Percentiles rank a stretch among this genome's conserved stretches.
These are phyloP conservation scores for Penicillium parvum DNA, from an alignment of 495 filamentous ascomycete species.

Conservation along the genomic window DNA sequence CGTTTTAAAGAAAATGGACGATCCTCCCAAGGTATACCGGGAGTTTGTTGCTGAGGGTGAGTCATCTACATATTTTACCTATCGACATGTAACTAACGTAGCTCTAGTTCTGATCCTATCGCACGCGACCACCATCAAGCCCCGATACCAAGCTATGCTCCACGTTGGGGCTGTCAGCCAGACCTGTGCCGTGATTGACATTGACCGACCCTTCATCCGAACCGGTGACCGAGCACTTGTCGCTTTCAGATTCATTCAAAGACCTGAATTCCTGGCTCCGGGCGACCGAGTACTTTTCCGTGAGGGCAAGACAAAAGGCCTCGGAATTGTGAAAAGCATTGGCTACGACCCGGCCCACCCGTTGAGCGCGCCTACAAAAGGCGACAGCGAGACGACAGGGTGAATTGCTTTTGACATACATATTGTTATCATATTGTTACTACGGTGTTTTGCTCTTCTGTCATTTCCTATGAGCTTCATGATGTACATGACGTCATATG, in stretches of 20 bases:
- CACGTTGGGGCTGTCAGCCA: conserved; percentile 94
- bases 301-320: conserved; percentile 90
- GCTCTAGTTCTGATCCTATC: conserved; percentile 79
- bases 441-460: no score
- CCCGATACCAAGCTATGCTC: conserved; percentile 97
- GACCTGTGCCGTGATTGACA: conserved; percentile 95
- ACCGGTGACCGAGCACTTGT: conserved; percentile 90
- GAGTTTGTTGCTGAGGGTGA: conserved; percentile 91
- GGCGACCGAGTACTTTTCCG: conserved; percentile 91
- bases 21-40: conserved; percentile 72
- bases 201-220: conserved; percentile 91
- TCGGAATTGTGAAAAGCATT: conserved; percentile 89
- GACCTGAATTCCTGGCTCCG: conserved; percentile 87
- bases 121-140: conserved; percentile 97
- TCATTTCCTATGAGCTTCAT: background rate
- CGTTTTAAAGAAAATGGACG: conserved; percentile 77
- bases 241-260: conserved; percentile 90
- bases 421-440: no score
- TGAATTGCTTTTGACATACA: no score
- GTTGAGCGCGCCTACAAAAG: conserved; percentile 38
- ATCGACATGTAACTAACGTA: conserved; percentile 11
- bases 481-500: conserved; percentile 19
- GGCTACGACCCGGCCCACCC: conserved; percentile 73
- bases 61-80: conserved; percentile 7
- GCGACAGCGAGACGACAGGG: conserved; percentile 1